These are phyloP conservation scores for Cercophora scortea DNA, from an alignment of 495 filamentous ascomycete genomes.

Conservation along the genomic window DNA sequence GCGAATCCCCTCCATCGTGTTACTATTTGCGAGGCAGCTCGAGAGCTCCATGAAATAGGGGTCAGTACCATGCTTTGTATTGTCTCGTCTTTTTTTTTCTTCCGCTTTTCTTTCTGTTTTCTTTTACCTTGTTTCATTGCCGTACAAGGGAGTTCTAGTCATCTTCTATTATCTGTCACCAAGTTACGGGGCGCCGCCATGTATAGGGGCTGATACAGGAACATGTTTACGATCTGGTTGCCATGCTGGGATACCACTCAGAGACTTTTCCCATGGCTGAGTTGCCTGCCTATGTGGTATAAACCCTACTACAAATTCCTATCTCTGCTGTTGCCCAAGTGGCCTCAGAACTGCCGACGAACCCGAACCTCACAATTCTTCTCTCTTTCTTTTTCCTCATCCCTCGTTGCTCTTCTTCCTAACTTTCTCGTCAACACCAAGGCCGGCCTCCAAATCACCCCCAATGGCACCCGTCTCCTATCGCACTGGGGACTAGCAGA, in stretches of 20 bases:
- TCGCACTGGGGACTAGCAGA: constrained; percentile 42
- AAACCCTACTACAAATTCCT: too few relatives aligned
- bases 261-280: too few relatives aligned
- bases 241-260: too few relatives aligned
- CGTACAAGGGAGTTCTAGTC: too few relatives aligned
- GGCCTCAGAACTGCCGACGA: too few relatives aligned
- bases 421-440: constrained; percentile 8
- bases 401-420: neutral
- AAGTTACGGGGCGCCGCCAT: too few relatives aligned
- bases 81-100: constrained; percentile 27
- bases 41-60: constrained; percentile 31
- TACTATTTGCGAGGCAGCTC: constrained; percentile 43
- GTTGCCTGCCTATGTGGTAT: too few relatives aligned
- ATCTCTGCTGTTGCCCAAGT: too few relatives aligned
- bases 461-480: constrained; percentile 45
- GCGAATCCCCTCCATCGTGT: constrained; percentile 43
- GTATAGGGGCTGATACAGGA: too few relatives aligned
- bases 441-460: constrained; percentile 48
- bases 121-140: constrained; percentile 15
- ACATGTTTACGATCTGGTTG: too few relatives aligned
- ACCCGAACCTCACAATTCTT: too few relatives aligned
- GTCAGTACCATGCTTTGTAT: constrained; percentile 19
- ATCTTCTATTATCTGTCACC: too few relatives aligned
- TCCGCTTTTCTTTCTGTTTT: constrained; percentile 26
- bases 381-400: neutral